These are phyloP conservation scores for Wickerhamomyces chaumierensis DNA, from an alignment of 805 yeast species.

Conservation along the genomic window DNA sequence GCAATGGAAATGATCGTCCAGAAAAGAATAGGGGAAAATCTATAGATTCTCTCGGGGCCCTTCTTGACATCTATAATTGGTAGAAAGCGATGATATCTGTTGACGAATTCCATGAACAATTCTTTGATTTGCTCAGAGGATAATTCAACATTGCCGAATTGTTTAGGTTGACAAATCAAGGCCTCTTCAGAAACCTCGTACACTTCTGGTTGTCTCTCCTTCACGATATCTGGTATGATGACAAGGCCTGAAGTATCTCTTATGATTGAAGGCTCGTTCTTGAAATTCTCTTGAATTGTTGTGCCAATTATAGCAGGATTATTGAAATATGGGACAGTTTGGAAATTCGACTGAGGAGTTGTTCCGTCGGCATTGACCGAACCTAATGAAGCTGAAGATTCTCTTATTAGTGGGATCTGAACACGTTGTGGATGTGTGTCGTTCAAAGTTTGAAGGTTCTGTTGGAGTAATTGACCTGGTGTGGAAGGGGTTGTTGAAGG, in stretches of 20 bases:
- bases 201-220: neutral
- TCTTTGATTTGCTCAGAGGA: slow-evolving; percentile 47
- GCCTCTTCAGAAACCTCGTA: slow-evolving; percentile 23
- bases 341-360: neutral
- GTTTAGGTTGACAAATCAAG: slow-evolving; percentile 51
- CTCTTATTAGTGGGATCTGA: neutral
- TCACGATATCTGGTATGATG: neutral
- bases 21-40: slow-evolving; percentile 77
- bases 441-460: slow-evolving; percentile 1
- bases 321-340: neutral
- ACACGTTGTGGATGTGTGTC: neutral
- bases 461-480: slow-evolving; percentile 4
- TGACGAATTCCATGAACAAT: slow-evolving; percentile 58
- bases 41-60: slow-evolving; percentile 75
- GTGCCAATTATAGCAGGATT: neutral
- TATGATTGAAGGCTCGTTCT: slow-evolving; percentile 2
- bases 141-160: slow-evolving; percentile 58
- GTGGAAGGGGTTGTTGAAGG: slow-evolving; percentile 9
- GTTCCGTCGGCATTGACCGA: no score
- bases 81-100: slow-evolving; percentile 71
- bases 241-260: neutral
- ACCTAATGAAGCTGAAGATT: no score
- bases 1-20: slow-evolving; percentile 91
- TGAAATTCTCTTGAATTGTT: neutral
- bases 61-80: slow-evolving; percentile 77